These are phyloP conservation scores for Mucuna pruriens DNA, from an alignment of 306 rosid species.

Conservation along the genomic window DNA sequence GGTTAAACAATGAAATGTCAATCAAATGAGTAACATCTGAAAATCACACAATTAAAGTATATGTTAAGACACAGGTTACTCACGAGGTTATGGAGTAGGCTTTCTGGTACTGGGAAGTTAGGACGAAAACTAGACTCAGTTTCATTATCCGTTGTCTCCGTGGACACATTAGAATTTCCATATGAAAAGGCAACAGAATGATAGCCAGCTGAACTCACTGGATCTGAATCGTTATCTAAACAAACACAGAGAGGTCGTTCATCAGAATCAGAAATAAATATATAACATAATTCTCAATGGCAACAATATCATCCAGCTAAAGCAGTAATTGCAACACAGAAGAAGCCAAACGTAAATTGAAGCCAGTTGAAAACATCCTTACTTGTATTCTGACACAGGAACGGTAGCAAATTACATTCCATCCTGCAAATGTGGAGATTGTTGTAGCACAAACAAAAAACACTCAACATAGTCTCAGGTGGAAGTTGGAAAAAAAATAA, in stretches of 20 bases:
- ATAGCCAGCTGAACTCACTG: conserved; percentile 48
- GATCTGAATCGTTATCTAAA: conserved; percentile 48
- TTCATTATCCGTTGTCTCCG: conserved; percentile 46
- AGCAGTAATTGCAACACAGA: conserved; percentile 22
- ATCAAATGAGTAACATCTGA: conserved; percentile 39
- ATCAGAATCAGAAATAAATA: conserved; percentile 43
- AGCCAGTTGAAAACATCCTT: conserved; percentile 58
- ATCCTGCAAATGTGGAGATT: conserved; percentile 69
- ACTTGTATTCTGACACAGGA: conserved; percentile 65
- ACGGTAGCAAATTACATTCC: conserved; percentile 62
- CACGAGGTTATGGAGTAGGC: conserved; percentile 70
- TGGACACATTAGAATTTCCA: conserved; percentile 51
- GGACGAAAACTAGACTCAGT: conserved; percentile 58
- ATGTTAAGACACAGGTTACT: conserved; percentile 43
- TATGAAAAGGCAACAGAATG: conserved; percentile 70
- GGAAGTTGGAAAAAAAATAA: conserved; percentile 11
- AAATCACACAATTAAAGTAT: conserved; percentile 27
- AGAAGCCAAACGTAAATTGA: conserved; percentile 29
- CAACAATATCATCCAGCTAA: conserved; percentile 33
- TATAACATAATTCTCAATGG: conserved; percentile 6
- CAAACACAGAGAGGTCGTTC: conserved; percentile 48
- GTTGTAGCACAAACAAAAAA: conserved; percentile 43
- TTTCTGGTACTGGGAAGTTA: conserved; percentile 75
- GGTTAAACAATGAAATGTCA: conserved; percentile 55
- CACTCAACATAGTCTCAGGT: conserved; percentile 23